phyloP scores from a whole-genome alignment of 768 basidiomycete species.

The Mycena crocata region DNA sequence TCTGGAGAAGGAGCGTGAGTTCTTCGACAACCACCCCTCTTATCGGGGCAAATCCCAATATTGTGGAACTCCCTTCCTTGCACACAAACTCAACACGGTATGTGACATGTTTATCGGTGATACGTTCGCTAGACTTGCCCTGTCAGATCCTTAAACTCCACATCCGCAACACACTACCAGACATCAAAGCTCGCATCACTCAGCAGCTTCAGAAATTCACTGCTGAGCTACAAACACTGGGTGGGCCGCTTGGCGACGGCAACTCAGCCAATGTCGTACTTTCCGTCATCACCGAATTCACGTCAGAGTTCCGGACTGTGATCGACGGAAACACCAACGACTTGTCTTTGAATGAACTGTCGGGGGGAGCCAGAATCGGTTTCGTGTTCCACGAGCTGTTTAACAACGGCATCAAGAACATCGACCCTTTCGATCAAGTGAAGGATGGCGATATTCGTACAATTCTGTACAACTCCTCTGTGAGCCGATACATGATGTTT shows the following conservation, averaged over 20 bases:
- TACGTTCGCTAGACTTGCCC: neutral
- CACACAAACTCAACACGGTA: slow-evolving; percentile 94
- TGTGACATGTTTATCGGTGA: slow-evolving; percentile 38
- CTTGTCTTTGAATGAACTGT: slow-evolving; percentile 92
- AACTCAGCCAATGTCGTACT: slow-evolving; percentile 94
- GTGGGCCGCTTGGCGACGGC: slow-evolving; percentile 90
- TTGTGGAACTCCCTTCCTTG: slow-evolving; percentile 97
- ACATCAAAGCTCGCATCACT: slow-evolving; percentile 97
- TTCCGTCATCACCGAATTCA: slow-evolving; percentile 98
- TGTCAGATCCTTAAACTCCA: slow-evolving; percentile 97
- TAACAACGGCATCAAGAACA: slow-evolving; percentile 94
- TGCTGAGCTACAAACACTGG: slow-evolving; percentile 84
- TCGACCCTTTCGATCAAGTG: slow-evolving; percentile 99
- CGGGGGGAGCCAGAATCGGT: slow-evolving; percentile 98
- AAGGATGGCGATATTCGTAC: slow-evolving; percentile 98
- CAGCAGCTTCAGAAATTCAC: slow-evolving; percentile 91
- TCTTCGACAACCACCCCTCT: slow-evolving; percentile 94
- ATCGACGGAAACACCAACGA: slow-evolving; percentile 99
- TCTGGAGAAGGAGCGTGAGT: slow-evolving; percentile 89
- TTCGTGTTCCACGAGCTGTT: slow-evolving; percentile 99
- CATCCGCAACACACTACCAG: slow-evolving; percentile 96
- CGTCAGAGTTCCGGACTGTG: slow-evolving; percentile 93
- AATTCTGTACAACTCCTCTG: slow-evolving; percentile 97
- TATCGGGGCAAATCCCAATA: slow-evolving; percentile 96
- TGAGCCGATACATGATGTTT: slow-evolving; percentile 49